Conservation (phyloP, 306 rosid genomes). For the Dicorynia guianensis region DNA sequence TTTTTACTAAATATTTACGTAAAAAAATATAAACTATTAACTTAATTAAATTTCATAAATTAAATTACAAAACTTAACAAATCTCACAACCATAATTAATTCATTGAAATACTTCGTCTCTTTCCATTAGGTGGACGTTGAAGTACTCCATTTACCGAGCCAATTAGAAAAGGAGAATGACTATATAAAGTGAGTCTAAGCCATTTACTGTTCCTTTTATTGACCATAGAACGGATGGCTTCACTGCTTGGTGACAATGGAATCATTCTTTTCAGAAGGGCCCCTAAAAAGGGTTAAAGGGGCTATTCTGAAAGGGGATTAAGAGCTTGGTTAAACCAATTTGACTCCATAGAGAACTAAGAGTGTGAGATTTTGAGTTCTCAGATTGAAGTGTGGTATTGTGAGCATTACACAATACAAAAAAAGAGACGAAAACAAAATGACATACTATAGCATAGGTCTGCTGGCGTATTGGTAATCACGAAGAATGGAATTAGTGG, state of each 20-base stretch:
- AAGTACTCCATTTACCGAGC: no score
- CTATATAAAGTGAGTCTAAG: slow-evolving; percentile 46
- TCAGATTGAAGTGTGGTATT: slow-evolving; percentile 25
- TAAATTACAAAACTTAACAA: no score
- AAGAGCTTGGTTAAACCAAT: slow-evolving; percentile 30
- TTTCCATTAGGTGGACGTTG: no score
- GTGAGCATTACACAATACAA: not conserved
- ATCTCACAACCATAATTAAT: no score
- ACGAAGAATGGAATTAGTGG: slow-evolving; percentile 46
- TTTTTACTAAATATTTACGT: no score
- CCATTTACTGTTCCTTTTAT: slow-evolving; percentile 32
- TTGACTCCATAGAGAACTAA: slow-evolving; percentile 17
- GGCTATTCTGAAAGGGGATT: slow-evolving; percentile 27
- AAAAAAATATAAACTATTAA: no score
- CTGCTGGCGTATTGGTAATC: slow-evolving; percentile 43
- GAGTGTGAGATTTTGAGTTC: slow-evolving; percentile 14
- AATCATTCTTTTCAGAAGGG: slow-evolving; percentile 20
- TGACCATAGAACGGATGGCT: slow-evolving; percentile 27
- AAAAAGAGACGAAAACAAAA: slow-evolving; percentile 6
- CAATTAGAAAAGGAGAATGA: slow-evolving; percentile 31
- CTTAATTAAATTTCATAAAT: no score
- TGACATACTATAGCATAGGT: slow-evolving; percentile 23
- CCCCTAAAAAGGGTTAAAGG: slow-evolving; percentile 34
- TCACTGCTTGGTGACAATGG: slow-evolving; percentile 42
- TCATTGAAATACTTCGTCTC: no score